Evolutionary conservation across 495 filamentous ascomycete species (phyloP).

Genomic region (Talaromyces nanjingensis): DNA sequence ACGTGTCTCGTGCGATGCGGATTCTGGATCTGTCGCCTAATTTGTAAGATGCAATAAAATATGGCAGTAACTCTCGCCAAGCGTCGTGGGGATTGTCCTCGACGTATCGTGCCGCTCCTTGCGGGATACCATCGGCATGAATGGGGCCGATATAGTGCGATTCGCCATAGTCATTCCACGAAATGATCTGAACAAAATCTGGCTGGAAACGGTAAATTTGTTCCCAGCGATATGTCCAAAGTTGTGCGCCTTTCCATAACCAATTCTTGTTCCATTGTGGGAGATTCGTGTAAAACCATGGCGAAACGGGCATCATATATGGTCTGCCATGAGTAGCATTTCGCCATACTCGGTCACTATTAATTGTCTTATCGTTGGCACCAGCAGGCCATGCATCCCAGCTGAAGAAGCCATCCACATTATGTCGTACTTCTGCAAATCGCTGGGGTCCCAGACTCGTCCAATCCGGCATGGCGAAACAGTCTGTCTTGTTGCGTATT

Average conservation of each 20-base stretch:
- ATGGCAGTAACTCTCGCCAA: conserved; percentile 51
- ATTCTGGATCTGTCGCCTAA: conserved; percentile 26
- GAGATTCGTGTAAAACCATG: conserved; percentile 70
- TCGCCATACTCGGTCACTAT: conserved; percentile 49
- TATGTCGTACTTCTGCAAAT: conserved; percentile 32
- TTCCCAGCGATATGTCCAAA: conserved; percentile 72
- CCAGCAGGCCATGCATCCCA: conserved; percentile 73
- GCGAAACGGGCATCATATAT: conserved; percentile 76
- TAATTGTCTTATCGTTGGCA: conserved; percentile 42
- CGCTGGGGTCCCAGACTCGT: conserved; percentile 49
- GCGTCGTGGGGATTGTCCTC: conserved; percentile 43
- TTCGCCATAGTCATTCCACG: conserved; percentile 76
- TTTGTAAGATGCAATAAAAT: conserved; percentile 61
- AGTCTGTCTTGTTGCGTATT: conserved; percentile 44
- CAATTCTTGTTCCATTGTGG: conserved; percentile 67
- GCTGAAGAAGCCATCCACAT: conserved; percentile 56
- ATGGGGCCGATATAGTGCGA: conserved; percentile 66
- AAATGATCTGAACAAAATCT: conserved; percentile 52
- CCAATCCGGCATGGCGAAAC: conserved; percentile 60
- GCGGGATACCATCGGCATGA: conserved; percentile 38
- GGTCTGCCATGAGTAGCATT: conserved; percentile 45
- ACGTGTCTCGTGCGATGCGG: conserved; percentile 31
- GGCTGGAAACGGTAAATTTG: conserved; percentile 58
- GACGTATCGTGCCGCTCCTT: conserved; percentile 44
- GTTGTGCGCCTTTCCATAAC: conserved; percentile 61